Conservation (phyloP, 495 filamentous ascomycete species). For the Talaromyces ruber region DNA sequence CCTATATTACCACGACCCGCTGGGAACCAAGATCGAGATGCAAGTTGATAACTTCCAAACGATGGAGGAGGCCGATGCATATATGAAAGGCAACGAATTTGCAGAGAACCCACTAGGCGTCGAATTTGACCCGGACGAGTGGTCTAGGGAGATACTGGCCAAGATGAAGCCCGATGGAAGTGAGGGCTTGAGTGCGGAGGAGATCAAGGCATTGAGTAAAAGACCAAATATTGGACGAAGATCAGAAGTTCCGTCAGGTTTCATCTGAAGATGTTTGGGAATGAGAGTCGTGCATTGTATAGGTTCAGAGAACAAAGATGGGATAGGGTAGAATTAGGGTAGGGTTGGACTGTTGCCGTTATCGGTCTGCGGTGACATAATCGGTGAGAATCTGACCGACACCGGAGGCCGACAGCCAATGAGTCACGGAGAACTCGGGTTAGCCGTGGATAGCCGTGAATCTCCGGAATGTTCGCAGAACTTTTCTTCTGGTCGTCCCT, state of each 20-base stretch:
- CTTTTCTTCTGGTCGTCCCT: background rate
- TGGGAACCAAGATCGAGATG: constrained; percentile 38
- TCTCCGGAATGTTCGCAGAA: background rate
- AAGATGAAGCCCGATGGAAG: background rate
- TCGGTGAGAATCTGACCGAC: background rate
- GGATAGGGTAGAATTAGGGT: background rate
- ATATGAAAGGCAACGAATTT: background rate
- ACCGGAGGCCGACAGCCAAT: background rate
- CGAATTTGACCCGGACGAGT: constrained; percentile 1
- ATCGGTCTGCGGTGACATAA: background rate
- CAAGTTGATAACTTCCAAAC: constrained; percentile 35
- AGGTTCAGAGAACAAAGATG: background rate
- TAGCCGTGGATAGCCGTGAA: background rate
- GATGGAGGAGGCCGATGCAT: background rate
- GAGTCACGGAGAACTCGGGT: background rate
- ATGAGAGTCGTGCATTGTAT: background rate
- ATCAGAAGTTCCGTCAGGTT: background rate
- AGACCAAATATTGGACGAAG: background rate
- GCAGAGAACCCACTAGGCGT: background rate
- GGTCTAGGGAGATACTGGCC: background rate
- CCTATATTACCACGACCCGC: constrained; percentile 37
- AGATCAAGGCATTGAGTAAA: background rate
- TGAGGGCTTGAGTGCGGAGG: background rate
- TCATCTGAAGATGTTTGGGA: background rate
- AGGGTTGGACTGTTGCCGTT: too few relatives aligned